These are phyloP conservation scores for Populus trichocarpa DNA, from an alignment of 441 rosid genomes.

Conservation along the genomic window DNA sequence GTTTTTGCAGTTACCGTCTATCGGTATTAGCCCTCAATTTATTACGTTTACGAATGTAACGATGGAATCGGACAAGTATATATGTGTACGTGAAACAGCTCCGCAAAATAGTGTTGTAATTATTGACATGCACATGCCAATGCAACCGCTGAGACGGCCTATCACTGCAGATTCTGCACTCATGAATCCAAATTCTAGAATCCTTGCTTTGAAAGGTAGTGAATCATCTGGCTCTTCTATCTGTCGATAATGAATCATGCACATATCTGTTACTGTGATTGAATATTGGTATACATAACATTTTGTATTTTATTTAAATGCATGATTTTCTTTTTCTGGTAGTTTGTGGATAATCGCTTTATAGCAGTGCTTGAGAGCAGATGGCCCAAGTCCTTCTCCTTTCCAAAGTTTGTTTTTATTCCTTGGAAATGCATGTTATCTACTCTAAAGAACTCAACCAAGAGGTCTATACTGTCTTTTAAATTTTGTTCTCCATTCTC, in stretches of 20 bases:
- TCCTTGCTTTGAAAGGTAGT: slow-evolving; percentile 87
- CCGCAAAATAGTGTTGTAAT: slow-evolving; percentile 98
- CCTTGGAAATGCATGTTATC: background rate
- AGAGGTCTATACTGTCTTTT: background rate
- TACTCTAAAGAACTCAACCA: background rate
- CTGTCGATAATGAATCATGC: background rate
- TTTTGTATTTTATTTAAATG: background rate
- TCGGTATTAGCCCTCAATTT: slow-evolving; percentile 84
- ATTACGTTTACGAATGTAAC: slow-evolving; percentile 91
- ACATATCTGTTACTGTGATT: background rate
- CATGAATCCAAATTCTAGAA: slow-evolving; percentile 91
- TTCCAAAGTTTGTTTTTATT: background rate
- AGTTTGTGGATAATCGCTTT: slow-evolving; percentile 2
- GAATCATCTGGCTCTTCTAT: background rate
- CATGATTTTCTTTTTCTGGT: background rate
- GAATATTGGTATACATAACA: background rate
- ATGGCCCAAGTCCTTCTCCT: background rate
- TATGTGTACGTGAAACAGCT: slow-evolving; percentile 77
- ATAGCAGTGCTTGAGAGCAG: background rate
- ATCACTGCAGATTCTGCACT: slow-evolving; percentile 96
- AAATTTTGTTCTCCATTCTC: background rate
- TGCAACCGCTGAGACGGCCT: slow-evolving; percentile 93
- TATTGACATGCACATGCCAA: slow-evolving; percentile 90
- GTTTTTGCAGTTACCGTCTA: slow-evolving; percentile 51
- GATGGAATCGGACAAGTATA: slow-evolving; percentile 65